These are phyloP conservation scores for Microbotryum scabiosae DNA, from an alignment of 1,284 basidiomycete genomes.

Conservation along the genomic window DNA sequence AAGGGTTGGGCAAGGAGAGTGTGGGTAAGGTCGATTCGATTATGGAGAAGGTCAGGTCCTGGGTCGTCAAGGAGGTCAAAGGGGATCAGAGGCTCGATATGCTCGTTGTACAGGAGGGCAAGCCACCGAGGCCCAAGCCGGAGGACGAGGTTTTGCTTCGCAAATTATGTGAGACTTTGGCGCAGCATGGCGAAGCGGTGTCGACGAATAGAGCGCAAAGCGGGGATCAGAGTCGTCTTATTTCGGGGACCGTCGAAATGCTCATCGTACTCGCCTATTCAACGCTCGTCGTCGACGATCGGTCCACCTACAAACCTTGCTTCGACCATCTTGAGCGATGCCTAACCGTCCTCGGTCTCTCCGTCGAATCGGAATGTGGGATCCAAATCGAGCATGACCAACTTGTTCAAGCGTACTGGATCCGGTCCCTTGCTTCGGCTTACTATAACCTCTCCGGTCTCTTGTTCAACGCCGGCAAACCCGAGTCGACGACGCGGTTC, in stretches of 20 bases:
- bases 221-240: not conserved
- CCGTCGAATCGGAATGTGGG: conserved; percentile 3
- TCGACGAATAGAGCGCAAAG: not conserved
- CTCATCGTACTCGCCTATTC: conserved; percentile 32
- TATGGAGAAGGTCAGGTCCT: too few species aligned
- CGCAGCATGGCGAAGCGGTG: too few species aligned
- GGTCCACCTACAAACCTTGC: conserved; percentile 6
- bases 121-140: not conserved
- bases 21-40: too few species aligned
- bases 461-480: conserved; percentile 37
- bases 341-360: not conserved
- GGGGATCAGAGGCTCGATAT: conserved; percentile 3
- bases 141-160: not conserved
- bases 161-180: not conserved
- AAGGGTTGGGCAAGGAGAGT: too few species aligned
- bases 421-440: conserved; percentile 36
- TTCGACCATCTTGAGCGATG: conserved; percentile 5
- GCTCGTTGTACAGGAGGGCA: not conserved
- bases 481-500: conserved; percentile 35
- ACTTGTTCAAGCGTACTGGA: conserved; percentile 19
- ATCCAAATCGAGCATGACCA: not conserved
- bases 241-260: conserved; percentile 27
- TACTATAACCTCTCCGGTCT: conserved; percentile 41
- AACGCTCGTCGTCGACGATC: conserved; percentile 11
- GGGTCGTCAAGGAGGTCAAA: too few species aligned